phyloP scores from a whole-genome alignment of 2,329 filamentous ascomycete genomes.

The Ophiostoma ulmi region DNA sequence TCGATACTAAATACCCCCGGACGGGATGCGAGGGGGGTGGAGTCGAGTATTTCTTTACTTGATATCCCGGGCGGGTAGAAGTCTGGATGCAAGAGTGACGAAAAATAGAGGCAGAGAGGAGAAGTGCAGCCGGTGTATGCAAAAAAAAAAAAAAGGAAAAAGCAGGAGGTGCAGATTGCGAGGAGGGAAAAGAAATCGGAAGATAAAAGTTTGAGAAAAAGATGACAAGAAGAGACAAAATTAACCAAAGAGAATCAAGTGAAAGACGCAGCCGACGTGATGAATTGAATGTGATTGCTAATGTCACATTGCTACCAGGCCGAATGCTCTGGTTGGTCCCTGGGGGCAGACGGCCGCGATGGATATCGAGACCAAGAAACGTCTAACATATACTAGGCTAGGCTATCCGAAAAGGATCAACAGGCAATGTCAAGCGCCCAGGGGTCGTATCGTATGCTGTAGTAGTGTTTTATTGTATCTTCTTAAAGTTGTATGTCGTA shows the following conservation, averaged over 20 bases:
- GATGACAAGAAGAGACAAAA: not conserved
- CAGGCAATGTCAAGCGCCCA: not conserved
- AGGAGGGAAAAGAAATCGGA: not conserved
- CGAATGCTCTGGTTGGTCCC: conserved; percentile 18
- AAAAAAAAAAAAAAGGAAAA: not conserved
- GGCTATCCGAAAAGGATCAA: not conserved
- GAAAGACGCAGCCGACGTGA: not conserved
- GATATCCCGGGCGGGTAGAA: conserved; percentile 7
- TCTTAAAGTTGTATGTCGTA: not conserved
- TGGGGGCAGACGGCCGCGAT: not conserved
- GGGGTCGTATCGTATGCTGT: not conserved
- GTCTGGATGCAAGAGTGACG: not conserved
- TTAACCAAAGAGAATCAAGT: not conserved
- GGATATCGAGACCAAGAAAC: conserved; percentile 7
- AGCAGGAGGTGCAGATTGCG: not conserved
- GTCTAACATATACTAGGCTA: not conserved
- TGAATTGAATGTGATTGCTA: not conserved
- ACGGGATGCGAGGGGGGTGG: not conserved
- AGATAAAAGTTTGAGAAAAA: not conserved
- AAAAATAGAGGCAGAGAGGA: not conserved
- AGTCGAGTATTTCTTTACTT: not conserved
- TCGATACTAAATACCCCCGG: conserved; percentile 24
- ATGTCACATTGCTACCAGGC: conserved; percentile 9
- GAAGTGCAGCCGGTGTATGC: not conserved
- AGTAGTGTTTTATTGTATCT: not conserved